Evolutionary conservation across 352 stramenopile genomes (phyloP), one percentile per base, ranked within the genome.

Genomic region (Phytophthora crassamura): DNA sequence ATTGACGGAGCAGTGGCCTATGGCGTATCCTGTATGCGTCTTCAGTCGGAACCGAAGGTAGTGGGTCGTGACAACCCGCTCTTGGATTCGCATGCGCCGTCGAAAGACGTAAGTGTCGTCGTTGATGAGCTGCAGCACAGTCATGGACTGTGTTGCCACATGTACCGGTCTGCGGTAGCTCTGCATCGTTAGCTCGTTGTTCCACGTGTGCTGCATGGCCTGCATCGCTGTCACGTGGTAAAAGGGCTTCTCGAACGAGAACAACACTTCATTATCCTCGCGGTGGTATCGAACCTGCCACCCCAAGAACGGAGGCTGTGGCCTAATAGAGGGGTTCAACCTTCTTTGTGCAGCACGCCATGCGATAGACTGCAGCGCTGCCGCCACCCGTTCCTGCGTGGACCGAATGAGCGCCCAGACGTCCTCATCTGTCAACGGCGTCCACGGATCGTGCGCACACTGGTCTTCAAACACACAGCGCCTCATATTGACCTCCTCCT

Each of bases 231-330:
- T 72, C 30, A 69, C 42, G 36, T 87, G 77, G 12, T 64, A 69
- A 43, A 87, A 86, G n/a, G 66, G 46, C 48, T 89, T 89, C 32
- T 74, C 56, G 41, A 84, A 87, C 4, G 64, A 61, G 48, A 87
- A 77, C 20, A 82, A 62, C 51, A 87, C 39, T 36, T 72, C 68
- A 16, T 72, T 47, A 36, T 54, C 66, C 30, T 78, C 42, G 51
- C 73, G 62, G 28, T 71, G 61, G 28, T 80, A 67, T 25, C 51
- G 64, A 18, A 80, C 64, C 7, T 77, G 57, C 74, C 78, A 88
- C 7, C 75, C 75, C 51, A 85, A 85, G 57, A 88, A 64, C 34
- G 78, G 70, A n/a, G 67, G 51, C 28, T 73, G 56, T 7, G 74
- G 63, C 48, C 64, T 59, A 5, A 69, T 53, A 12, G 33, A 49